Conservation (phyloP, 495 filamentous ascomycete genomes). For the Xylaria castorea region DNA sequence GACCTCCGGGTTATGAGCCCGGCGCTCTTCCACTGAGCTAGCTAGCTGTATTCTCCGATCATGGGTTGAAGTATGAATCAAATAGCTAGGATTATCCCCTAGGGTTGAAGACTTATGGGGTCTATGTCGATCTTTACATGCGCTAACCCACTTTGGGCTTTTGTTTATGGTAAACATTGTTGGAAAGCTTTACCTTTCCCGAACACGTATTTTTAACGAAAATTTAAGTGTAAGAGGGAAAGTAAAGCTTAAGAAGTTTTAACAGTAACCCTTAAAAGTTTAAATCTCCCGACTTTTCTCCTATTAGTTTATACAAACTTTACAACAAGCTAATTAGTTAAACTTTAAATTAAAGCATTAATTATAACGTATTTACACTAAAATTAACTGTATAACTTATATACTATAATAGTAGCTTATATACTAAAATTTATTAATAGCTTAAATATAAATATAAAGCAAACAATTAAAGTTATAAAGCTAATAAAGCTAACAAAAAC, state of each 20-base stretch:
- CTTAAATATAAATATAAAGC: background rate
- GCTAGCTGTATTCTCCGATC: too few species aligned
- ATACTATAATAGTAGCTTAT: background rate
- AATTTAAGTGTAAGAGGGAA: background rate
- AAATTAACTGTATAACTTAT: background rate
- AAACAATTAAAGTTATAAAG: too few species aligned
- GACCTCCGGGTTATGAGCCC: constrained; percentile 64
- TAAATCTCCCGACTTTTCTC: background rate
- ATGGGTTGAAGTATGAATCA: too few species aligned
- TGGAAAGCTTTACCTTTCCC: too few species aligned
- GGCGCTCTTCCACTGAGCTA: constrained; percentile 64
- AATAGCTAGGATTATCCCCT: too few species aligned
- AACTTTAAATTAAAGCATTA: background rate
- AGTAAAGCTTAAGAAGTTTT: background rate
- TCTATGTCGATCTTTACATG: background rate
- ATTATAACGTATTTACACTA: background rate
- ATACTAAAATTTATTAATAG: background rate
- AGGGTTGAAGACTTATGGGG: too few species aligned
- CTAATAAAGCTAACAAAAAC: too few species aligned
- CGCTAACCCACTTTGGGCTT: background rate
- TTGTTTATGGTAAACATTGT: background rate
- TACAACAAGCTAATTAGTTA: background rate
- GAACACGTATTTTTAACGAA: too few species aligned
- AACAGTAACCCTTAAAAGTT: background rate
- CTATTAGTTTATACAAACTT: too few species aligned